Percentiles rank a stretch among this genome's conserved stretches.
These are phyloP conservation scores for Aureobasidium vineae DNA, from an alignment of 2,329 filamentous ascomycete genomes.

Conservation along the genomic window DNA sequence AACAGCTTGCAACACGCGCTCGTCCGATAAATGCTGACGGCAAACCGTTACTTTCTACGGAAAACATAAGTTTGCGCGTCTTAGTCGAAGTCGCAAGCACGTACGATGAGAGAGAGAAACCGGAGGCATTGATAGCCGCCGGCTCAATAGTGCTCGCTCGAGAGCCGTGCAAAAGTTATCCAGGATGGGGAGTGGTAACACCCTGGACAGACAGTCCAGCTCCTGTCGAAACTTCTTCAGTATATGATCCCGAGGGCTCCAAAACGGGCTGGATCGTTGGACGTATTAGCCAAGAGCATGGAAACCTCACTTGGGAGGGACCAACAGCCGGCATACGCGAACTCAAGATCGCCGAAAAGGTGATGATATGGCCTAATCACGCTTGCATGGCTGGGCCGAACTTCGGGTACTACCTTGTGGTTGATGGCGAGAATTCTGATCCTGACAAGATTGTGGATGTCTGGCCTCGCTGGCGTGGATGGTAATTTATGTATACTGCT, in stretches of 20 bases:
- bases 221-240: constrained; percentile 28
- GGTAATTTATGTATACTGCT: constrained; percentile 49
- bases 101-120: constrained; percentile 60
- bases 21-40: constrained; percentile 42
- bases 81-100: constrained; percentile 69
- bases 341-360: constrained; percentile 62
- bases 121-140: constrained; percentile 67
- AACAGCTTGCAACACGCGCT: constrained; percentile 73
- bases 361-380: constrained; percentile 77
- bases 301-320: constrained; percentile 63
- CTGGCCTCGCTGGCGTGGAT: constrained; percentile 69
- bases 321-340: constrained; percentile 43
- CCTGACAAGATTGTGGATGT: constrained; percentile 67
- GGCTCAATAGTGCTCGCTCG: constrained; percentile 69
- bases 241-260: constrained; percentile 42
- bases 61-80: constrained; percentile 64
- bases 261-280: constrained; percentile 64
- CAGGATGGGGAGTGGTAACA: constrained; percentile 67
- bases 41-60: constrained; percentile 43
- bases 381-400: constrained; percentile 72
- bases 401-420: constrained; percentile 70
- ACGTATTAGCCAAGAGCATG: constrained; percentile 75
- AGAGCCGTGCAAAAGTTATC: constrained; percentile 69
- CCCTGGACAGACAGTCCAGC: constrained; percentile 51
- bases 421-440: constrained; percentile 61